Evolutionary conservation across 2,329 filamentous ascomycete genomes (phyloP).

Genomic region (Trichoderma brevicompactum): DNA sequence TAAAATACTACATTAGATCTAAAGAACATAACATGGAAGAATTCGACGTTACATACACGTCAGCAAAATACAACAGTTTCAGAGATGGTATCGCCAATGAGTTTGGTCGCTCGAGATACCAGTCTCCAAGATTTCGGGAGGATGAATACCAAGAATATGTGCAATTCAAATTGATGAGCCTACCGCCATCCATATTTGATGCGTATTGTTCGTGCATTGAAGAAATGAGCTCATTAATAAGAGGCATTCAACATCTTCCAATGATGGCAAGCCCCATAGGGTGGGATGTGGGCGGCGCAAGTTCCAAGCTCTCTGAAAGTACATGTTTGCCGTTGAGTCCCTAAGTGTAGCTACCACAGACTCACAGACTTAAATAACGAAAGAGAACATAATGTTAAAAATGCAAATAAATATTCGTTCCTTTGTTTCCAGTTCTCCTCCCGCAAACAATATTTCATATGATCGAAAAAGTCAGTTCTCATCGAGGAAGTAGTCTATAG

Average conservation of each 20-base stretch:
- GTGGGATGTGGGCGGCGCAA: not conserved
- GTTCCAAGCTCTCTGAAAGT: constrained; percentile 9
- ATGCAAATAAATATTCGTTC: too few species aligned
- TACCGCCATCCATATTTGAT: constrained; percentile 16
- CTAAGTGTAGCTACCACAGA: not conserved
- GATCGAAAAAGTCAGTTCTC: too few species aligned
- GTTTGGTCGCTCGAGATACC: not conserved
- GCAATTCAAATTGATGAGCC: not conserved
- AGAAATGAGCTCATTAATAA: constrained; percentile 5
- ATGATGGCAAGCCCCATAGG: not conserved
- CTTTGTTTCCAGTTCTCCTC: too few species aligned
- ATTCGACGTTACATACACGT: too few species aligned
- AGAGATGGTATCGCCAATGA: not conserved
- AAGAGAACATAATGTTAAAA: not conserved
- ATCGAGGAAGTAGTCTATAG: too few species aligned
- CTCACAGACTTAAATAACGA: not conserved
- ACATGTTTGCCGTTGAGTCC: not conserved
- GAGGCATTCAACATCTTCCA: not conserved
- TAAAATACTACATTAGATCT: not conserved
- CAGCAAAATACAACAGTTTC: constrained; percentile 11
- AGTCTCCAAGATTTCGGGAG: not conserved
- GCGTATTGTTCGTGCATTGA: not conserved
- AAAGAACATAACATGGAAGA: too few species aligned
- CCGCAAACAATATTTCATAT: too few species aligned
- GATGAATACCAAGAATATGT: constrained; percentile 1